Evolutionary conservation across 2,329 filamentous ascomycete species (phyloP), one percentile per base, ranked within the genome.

Genomic region (Alternaria panax): DNA sequence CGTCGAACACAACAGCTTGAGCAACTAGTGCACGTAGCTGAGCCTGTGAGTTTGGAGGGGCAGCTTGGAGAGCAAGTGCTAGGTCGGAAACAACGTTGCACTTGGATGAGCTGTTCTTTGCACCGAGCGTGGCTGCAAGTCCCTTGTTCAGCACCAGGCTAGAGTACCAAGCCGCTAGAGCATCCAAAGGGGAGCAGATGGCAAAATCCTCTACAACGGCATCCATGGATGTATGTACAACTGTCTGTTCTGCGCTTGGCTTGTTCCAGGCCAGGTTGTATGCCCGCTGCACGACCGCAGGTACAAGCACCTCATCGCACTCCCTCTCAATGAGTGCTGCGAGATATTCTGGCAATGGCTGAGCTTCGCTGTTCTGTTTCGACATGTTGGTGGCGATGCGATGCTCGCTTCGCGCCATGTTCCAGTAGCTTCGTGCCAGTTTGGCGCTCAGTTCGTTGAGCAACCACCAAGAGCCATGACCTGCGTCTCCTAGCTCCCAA

Each of bases 211-310:
- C 91, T 3, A 95, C 91, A 1, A 97, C 92, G 6, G 87, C 85
- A 73, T 96, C 91, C 84, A 96, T 90, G 47, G 91, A 88, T 52
- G 90, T 87, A 63, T 92, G 90, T 3, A 85, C 82, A 42, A 84
- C 80, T 0, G 88, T 85, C 28, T 89, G 87, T 69, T 91, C 83
- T 2, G 88, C 87, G 0, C 90, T 94, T 5, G 89, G 88, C 57
- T 87, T 85, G 78, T 97, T 95, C 87, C 93, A 97, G 2, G 93
- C 92, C 16, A 97, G 84, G 74, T 96, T 97, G 75, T 94, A 92
- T 2, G 92, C 92, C 54, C 93, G 88, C 77, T 96, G 92, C 38
- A 94, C 86, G 62, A 97, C 90, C 43, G 85, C 84, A 53, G 91
- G 86, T 63, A 88, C 89, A 65, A 98, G 85, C 8, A 97, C 92